Percentiles rank a stretch among this genome's conserved stretches.
Conservation (phyloP, 192 early-diverging fungal species). For the Oehlia diaphana region DNA sequence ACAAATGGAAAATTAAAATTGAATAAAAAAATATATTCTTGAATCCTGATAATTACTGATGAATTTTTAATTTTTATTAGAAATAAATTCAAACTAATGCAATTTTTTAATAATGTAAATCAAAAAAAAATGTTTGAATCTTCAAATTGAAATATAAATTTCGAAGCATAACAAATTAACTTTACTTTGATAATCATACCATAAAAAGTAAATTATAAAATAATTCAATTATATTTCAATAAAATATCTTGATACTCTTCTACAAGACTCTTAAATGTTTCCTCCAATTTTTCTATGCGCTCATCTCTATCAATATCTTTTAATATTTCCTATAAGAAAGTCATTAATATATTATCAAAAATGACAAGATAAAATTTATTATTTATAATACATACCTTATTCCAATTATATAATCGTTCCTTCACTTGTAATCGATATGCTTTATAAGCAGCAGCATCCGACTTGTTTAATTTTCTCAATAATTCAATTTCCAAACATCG, state of each 20-base stretch:
- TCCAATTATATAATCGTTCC: slow-evolving; percentile 76
- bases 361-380: not conserved
- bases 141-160: too few species aligned
- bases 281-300: slow-evolving; percentile 70
- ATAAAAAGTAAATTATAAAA: too few species aligned
- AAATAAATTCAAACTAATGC: too few species aligned
- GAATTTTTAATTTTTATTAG: too few species aligned
- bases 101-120: too few species aligned
- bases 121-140: too few species aligned
- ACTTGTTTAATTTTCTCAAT: slow-evolving; percentile 60
- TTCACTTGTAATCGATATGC: slow-evolving; percentile 83
- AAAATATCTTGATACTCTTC: slow-evolving; percentile 74
- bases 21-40: too few species aligned
- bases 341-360: slow-evolving; percentile 14
- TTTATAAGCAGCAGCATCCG: slow-evolving; percentile 45
- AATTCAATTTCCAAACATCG: slow-evolving; percentile 82
- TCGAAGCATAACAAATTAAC: too few species aligned
- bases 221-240: slow-evolving; percentile 13
- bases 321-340: slow-evolving; percentile 58
- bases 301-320: slow-evolving; percentile 62
- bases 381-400: slow-evolving; percentile 49
- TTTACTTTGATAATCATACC: too few species aligned
- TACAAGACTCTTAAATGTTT: slow-evolving; percentile 70
- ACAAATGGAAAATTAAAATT: too few species aligned
- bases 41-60: too few species aligned